Evolutionary conservation across 2,329 filamentous ascomycete genomes (phyloP).

Genomic region (Periconia macrospinosa): DNA sequence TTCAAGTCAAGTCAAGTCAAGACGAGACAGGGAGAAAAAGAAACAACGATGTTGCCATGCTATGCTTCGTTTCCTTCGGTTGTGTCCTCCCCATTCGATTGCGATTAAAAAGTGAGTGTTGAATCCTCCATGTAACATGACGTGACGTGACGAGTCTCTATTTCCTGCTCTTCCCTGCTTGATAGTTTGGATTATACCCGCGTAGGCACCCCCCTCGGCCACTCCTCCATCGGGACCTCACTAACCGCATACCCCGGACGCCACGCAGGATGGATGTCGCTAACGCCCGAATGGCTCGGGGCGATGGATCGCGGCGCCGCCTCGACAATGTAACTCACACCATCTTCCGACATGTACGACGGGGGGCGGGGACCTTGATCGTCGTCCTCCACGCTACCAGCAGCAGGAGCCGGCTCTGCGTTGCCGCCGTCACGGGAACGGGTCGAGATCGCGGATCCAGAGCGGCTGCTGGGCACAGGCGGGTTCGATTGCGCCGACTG

Average conservation of each 20-base stretch:
- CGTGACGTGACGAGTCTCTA: too few relatives aligned
- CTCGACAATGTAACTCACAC: constrained; percentile 71
- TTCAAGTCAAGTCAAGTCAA: too few relatives aligned
- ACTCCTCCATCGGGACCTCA: constrained; percentile 17
- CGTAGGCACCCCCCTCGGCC: constrained; percentile 1
- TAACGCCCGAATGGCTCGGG: constrained; percentile 23
- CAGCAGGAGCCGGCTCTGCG: not conserved
- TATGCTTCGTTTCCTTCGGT: too few relatives aligned
- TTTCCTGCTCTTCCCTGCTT: too few relatives aligned
- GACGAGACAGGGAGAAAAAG: too few relatives aligned
- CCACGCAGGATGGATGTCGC: constrained; percentile 43
- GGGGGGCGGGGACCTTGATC: constrained; percentile 60
- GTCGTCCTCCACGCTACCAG: not conserved
- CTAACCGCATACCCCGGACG: constrained; percentile 35
- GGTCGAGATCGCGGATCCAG: not conserved
- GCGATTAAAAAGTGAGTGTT: too few relatives aligned
- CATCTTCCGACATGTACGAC: constrained; percentile 76
- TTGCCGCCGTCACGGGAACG: not conserved
- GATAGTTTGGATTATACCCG: not conserved
- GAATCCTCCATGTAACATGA: too few relatives aligned
- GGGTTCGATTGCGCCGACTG: constrained; percentile 8
- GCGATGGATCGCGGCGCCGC: constrained; percentile 51
- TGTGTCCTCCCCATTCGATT: too few relatives aligned
- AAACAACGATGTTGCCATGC: too few relatives aligned
- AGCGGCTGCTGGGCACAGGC: not conserved